Conservation (phyloP, 495 filamentous ascomycete genomes). For the Zalerion maritima region DNA sequence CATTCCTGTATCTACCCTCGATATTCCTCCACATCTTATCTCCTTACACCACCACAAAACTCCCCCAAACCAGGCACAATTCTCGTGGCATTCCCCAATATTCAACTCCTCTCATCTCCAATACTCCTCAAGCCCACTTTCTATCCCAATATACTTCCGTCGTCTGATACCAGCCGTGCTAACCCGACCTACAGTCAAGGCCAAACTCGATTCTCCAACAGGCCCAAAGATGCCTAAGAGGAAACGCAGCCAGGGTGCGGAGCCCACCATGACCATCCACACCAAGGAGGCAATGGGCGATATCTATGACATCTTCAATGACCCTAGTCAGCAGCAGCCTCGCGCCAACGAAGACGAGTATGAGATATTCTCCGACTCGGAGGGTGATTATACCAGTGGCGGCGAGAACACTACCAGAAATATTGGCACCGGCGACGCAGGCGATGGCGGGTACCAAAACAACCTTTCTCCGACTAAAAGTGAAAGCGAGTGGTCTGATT, state of each 20-base stretch:
- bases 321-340: constrained; percentile 42
- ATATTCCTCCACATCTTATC: too few relatives aligned
- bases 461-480: constrained; percentile 42
- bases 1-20: too few relatives aligned
- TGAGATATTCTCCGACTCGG: too few relatives aligned
- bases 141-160: constrained; percentile 7
- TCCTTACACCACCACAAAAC: not conserved
- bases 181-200: constrained; percentile 49
- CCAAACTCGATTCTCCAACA: constrained; percentile 77
- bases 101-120: too few relatives aligned
- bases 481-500: constrained; percentile 73
- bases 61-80: not conserved
- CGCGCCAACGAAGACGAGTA: constrained; percentile 54
- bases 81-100: too few relatives aligned
- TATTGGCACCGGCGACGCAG: constrained; percentile 36
- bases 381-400: constrained; percentile 63
- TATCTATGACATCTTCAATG: constrained; percentile 93
- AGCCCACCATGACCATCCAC: constrained; percentile 94
- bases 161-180: constrained; percentile 1
- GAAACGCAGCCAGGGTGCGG: constrained; percentile 30
- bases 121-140: not conserved
- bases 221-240: constrained; percentile 65
- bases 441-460: constrained; percentile 15
- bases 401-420: constrained; percentile 61
- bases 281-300: constrained; percentile 92